Evolutionary conservation across 2,329 filamentous ascomycete genomes (phyloP).

Genomic region (Aureobasidium sp.): DNA sequence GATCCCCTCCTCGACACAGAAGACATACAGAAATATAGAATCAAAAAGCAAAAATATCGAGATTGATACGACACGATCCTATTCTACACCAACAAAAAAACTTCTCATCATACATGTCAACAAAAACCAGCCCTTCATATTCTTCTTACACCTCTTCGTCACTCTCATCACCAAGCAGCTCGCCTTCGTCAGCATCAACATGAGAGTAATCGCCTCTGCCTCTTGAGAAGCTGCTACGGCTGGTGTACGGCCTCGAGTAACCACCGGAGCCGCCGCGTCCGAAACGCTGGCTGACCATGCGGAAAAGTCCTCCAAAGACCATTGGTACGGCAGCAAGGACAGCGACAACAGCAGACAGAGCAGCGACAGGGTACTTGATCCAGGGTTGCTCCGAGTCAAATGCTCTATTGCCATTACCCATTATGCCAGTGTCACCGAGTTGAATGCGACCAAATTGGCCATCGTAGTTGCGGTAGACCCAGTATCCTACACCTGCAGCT

Average conservation of each 20-base stretch:
- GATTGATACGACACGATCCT: not conserved
- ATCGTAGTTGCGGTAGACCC: constrained; percentile 74
- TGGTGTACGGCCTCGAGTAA: constrained; percentile 66
- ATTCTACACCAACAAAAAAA: not conserved
- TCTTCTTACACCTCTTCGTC: constrained; percentile 63
- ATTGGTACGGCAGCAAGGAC: constrained; percentile 52
- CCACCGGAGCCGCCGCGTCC: constrained; percentile 40
- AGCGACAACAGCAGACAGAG: constrained; percentile 46
- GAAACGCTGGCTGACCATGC: constrained; percentile 42
- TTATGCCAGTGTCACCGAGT: constrained; percentile 56
- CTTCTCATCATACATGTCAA: not conserved
- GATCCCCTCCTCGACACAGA: too few species aligned
- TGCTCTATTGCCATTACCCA: constrained; percentile 24
- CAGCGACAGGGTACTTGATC: constrained; percentile 63
- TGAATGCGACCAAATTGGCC: constrained; percentile 84
- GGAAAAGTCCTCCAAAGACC: constrained; percentile 63
- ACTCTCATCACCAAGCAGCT: constrained; percentile 85
- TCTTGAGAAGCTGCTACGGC: constrained; percentile 78
- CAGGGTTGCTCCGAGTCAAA: constrained; percentile 66
- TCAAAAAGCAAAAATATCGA: not conserved
- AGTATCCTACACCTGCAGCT: constrained; percentile 70
- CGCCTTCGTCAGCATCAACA: constrained; percentile 89
- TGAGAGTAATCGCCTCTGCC: constrained; percentile 79
- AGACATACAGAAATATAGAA: too few species aligned
- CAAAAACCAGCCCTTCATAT: not conserved